Conservation (phyloP, 768 basidiomycete genomes). For the Cystobasidium ongulense region DNA sequence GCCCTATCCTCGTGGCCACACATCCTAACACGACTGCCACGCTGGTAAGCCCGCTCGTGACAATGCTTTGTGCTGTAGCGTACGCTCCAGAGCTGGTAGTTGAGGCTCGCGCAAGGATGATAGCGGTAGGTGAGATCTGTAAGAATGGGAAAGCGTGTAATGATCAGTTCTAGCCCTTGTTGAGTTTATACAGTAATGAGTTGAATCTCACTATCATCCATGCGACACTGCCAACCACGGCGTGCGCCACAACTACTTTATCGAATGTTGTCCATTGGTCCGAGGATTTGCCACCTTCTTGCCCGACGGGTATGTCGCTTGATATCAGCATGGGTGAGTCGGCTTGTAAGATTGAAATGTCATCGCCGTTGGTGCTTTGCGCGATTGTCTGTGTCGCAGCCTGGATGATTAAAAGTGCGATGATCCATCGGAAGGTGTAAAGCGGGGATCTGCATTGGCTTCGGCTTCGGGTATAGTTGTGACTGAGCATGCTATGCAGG, state of each 20-base stretch:
- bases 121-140: constrained; percentile 9
- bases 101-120: not conserved
- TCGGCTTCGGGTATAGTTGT: too few relatives aligned
- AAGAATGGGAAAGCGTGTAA: not conserved
- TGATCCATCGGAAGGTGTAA: too few relatives aligned
- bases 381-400: not conserved
- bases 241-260: constrained; percentile 18
- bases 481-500: too few relatives aligned
- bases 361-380: not conserved
- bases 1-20: not conserved
- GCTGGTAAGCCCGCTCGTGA: not conserved
- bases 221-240: constrained; percentile 19
- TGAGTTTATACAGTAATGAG: too few relatives aligned
- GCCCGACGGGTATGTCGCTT: too few relatives aligned
- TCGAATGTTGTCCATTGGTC: constrained; percentile 6
- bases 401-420: too few relatives aligned
- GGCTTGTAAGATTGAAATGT: not conserved
- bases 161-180: not conserved
- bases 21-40: constrained; percentile 9
- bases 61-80: not conserved
- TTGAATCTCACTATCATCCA: constrained; percentile 29
- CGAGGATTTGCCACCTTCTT: too few relatives aligned
- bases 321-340: too few relatives aligned
- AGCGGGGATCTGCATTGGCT: too few relatives aligned
- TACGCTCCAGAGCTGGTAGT: not conserved